Evolutionary conservation across 177 flowering plant species (phyloP).

Genomic region (Vitis hybrid): DNA sequence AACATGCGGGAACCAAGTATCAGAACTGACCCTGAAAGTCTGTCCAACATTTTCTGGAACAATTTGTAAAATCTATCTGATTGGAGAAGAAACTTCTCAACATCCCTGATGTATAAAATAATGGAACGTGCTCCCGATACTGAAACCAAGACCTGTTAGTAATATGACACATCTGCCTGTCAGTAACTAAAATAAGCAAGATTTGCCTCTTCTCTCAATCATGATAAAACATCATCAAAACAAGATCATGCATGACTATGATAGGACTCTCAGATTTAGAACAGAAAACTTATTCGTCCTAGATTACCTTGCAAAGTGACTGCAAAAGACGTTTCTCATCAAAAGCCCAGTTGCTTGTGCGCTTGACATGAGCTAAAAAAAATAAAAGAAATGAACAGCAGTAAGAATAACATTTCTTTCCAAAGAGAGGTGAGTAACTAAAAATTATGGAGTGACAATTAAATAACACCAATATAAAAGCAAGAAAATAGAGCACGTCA

Average conservation of each 20-base stretch:
- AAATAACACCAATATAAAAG: background rate
- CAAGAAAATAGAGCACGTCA: no score
- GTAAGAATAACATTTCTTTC: background rate
- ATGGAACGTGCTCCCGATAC: conserved; percentile 34
- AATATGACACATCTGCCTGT: conserved; percentile 2
- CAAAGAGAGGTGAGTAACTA: no score
- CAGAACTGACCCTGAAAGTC: conserved; percentile 37
- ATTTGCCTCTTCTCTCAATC: background rate
- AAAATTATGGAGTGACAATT: background rate
- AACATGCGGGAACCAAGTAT: conserved; percentile 42
- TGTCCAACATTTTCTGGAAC: conserved; percentile 35
- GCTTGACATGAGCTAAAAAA: conserved; percentile 28
- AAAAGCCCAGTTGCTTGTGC: conserved; percentile 40
- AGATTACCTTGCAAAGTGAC: conserved; percentile 47
- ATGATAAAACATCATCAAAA: background rate
- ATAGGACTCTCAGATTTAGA: background rate
- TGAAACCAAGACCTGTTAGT: conserved; percentile 38
- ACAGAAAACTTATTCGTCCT: background rate
- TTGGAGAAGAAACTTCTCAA: conserved; percentile 37
- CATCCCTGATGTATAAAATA: conserved; percentile 46
- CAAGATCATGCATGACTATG: background rate
- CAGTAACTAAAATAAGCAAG: background rate
- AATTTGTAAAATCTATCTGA: conserved; percentile 37
- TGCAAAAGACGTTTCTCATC: conserved; percentile 42
- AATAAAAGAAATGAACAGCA: background rate